phyloP scores from a whole-genome alignment of 176 grass and related monocot species.

The Elaeis guineensis region DNA sequence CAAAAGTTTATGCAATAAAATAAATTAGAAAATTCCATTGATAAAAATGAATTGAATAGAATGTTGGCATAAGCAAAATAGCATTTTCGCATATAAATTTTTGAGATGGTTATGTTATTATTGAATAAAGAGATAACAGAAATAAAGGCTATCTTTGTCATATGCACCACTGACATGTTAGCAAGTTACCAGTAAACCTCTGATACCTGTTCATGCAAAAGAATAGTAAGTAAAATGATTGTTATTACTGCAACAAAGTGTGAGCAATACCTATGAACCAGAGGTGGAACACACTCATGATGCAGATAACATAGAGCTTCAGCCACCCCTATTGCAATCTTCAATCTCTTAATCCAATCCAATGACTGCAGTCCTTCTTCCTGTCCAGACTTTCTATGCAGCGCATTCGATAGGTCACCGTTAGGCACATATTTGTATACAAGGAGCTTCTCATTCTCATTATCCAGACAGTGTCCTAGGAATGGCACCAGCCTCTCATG shows the following conservation, averaged over 20 bases:
- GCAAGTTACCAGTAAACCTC: too few species aligned
- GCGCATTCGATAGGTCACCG: constrained; percentile 51
- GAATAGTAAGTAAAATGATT: too few species aligned
- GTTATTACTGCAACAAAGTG: neutral
- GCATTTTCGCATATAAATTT: too few species aligned
- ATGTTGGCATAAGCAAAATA: too few species aligned
- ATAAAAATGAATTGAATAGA: too few species aligned
- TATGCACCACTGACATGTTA: too few species aligned
- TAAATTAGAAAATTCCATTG: too few species aligned
- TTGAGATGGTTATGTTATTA: too few species aligned
- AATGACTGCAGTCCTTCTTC: constrained; percentile 82
- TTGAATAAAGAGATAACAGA: too few species aligned
- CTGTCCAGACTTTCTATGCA: constrained; percentile 50
- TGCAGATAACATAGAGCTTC: constrained; percentile 93
- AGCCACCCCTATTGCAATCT: constrained; percentile 89
- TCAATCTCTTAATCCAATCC: constrained; percentile 99
- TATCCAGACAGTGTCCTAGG: constrained; percentile 67
- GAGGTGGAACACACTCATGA: constrained; percentile 76
- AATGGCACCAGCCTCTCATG: constrained; percentile 67
- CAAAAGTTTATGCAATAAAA: too few species aligned
- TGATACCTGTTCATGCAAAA: too few species aligned
- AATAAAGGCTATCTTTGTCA: too few species aligned
- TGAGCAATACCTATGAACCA: constrained; percentile 81
- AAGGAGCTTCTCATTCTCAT: constrained; percentile 69
- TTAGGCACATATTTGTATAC: constrained; percentile 83